Evolutionary conservation across 1,284 basidiomycete genomes (phyloP).

Genomic region (Afroboletus lepidellus): DNA sequence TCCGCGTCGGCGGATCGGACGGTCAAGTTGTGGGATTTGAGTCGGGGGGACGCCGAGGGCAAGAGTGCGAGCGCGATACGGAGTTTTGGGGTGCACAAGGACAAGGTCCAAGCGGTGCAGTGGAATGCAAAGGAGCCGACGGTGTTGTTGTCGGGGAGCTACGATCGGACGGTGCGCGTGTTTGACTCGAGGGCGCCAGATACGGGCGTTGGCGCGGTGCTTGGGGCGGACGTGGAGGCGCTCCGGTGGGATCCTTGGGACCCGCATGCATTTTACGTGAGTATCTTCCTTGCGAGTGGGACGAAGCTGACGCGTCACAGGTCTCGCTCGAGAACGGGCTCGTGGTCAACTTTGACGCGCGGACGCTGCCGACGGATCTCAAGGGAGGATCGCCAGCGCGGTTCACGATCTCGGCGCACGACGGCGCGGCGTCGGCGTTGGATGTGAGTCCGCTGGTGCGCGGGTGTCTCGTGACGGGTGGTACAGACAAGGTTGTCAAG

Average conservation of each 20-base stretch:
- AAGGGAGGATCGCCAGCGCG: conserved; percentile 62
- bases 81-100: conserved; percentile 87
- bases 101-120: conserved; percentile 97
- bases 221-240: conserved; percentile 92
- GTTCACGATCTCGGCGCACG: conserved; percentile 93
- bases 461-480: conserved; percentile 91
- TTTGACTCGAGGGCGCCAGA: conserved; percentile 90
- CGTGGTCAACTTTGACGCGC: conserved; percentile 89
- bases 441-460: conserved; percentile 92
- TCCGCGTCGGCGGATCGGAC: conserved; percentile 94
- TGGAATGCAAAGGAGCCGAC: conserved; percentile 91
- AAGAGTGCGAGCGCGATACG: conserved; percentile 56
- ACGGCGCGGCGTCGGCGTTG: conserved; percentile 88
- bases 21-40: conserved; percentile 97
- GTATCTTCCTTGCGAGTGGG: conserved; percentile 27
- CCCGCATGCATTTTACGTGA: conserved; percentile 81
- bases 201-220: conserved; percentile 71
- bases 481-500: conserved; percentile 92
- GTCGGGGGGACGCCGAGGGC: conserved; percentile 57
- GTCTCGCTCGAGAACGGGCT: conserved; percentile 92
- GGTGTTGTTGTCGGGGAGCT: conserved; percentile 89
- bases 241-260: conserved; percentile 97
- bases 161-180: conserved; percentile 89
- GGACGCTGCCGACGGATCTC: conserved; percentile 71
- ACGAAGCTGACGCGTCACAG: conserved; percentile 39